phyloP scores from a whole-genome alignment of 345 rosid genomes.

The Ceriops tagal region DNA sequence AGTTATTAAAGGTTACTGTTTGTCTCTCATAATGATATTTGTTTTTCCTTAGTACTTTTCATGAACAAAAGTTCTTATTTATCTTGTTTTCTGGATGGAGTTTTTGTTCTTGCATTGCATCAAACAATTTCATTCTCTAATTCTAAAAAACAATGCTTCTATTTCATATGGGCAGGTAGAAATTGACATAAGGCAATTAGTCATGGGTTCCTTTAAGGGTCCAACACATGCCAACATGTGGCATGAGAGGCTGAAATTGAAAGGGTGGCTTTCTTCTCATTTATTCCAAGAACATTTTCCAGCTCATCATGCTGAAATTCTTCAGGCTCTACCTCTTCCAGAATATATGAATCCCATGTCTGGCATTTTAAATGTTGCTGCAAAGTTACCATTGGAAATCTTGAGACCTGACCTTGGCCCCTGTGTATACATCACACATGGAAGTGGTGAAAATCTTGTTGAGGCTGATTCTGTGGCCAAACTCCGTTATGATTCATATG shows the following conservation, averaged over 20 bases:
- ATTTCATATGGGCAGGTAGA: conserved; percentile 53
- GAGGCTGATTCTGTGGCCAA: conserved; percentile 59
- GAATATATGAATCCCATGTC: conserved; percentile 73
- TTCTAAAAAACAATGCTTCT: not conserved
- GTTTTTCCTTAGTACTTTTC: too few relatives aligned
- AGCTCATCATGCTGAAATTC: conserved; percentile 64
- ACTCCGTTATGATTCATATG: conserved; percentile 66
- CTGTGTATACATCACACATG: conserved; percentile 63
- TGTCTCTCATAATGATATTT: not conserved
- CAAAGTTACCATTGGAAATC: conserved; percentile 50
- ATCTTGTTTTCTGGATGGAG: too few relatives aligned
- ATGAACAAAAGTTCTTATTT: too few relatives aligned
- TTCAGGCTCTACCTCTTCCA: conserved; percentile 67
- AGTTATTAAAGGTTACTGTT: not conserved
- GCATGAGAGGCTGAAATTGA: conserved; percentile 76
- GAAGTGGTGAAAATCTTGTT: conserved; percentile 58
- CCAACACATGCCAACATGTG: conserved; percentile 51
- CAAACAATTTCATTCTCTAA: not conserved
- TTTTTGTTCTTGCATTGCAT: too few relatives aligned
- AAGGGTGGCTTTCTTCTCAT: conserved; percentile 84
- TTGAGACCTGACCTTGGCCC: conserved; percentile 69
- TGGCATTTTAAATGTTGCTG: conserved; percentile 71
- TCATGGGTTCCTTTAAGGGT: conserved; percentile 74
- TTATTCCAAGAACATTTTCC: conserved; percentile 83
- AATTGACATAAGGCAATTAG: conserved; percentile 64